phyloP scores from a whole-genome alignment of 2,329 filamentous ascomycete species.

The Verticillium tricorpus region DNA sequence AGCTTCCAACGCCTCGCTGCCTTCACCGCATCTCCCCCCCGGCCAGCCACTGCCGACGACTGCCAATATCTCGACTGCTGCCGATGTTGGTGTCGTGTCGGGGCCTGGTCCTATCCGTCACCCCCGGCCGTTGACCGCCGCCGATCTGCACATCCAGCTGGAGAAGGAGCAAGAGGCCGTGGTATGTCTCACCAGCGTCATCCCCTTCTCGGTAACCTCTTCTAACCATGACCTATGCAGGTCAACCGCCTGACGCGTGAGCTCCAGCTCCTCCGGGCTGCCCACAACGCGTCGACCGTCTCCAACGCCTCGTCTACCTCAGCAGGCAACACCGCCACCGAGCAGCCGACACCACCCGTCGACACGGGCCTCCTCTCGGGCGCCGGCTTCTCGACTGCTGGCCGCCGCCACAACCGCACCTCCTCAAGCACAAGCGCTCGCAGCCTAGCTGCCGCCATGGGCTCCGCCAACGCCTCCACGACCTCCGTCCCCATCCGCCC shows the following conservation, averaged over 20 bases:
- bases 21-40: conserved; percentile 26
- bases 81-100: conserved; percentile 39
- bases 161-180: conserved; percentile 96
- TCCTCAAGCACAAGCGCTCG: conserved; percentile 51
- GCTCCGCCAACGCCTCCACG: conserved; percentile 29
- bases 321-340: conserved; percentile 45
- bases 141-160: conserved; percentile 82
- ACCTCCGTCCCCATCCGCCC: conserved; percentile 41
- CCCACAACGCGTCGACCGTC: conserved; percentile 61
- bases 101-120: conserved; percentile 76
- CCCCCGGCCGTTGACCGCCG: conserved; percentile 79
- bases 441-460: conserved; percentile 43
- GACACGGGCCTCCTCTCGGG: conserved; percentile 52
- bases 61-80: conserved; percentile 13
- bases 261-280: conserved; percentile 72
- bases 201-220: neutral
- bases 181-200: conserved; percentile 43
- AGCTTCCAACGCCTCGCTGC: conserved; percentile 25
- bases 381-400: conserved; percentile 46
- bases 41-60: conserved; percentile 23
- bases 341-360: conserved; percentile 27
- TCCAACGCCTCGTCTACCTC: conserved; percentile 63
- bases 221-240: conserved; percentile 34
- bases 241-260: conserved; percentile 92
- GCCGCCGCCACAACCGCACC: conserved; percentile 52